These are phyloP conservation scores for Solanum pinnatisectum DNA, from an alignment of 257 asterid genomes.

Conservation along the genomic window DNA sequence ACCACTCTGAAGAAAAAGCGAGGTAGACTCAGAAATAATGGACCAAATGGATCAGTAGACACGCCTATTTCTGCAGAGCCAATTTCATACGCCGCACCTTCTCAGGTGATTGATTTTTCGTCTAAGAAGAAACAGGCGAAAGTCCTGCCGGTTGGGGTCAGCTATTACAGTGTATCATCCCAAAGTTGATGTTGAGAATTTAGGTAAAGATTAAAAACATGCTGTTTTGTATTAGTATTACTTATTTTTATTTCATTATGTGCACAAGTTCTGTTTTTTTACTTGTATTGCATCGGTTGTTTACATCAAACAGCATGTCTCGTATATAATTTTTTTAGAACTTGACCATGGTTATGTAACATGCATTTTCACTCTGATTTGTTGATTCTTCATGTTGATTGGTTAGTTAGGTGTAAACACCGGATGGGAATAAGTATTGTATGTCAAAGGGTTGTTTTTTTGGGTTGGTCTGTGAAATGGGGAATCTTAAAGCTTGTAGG, in stretches of 20 bases:
- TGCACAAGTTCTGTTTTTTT: background rate
- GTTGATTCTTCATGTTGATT: background rate
- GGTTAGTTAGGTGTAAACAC: background rate
- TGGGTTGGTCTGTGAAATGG: background rate
- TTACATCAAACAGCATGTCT: background rate
- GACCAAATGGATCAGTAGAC: conserved; percentile 60
- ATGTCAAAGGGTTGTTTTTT: background rate
- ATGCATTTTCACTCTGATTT: background rate
- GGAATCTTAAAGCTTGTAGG: background rate
- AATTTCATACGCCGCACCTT: conserved; percentile 66
- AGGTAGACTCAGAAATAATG: conserved; percentile 81
- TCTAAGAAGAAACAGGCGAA: conserved; percentile 34
- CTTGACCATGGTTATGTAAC: background rate
- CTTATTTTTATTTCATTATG: background rate
- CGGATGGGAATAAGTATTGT: background rate
- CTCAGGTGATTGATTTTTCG: conserved; percentile 84
- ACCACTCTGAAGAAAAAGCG: conserved; percentile 50
- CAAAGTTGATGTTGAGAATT: conserved; percentile 31
- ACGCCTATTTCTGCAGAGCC: conserved; percentile 60
- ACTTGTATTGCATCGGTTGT: background rate
- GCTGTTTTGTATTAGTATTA: background rate
- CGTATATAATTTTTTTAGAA: background rate
- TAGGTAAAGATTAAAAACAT: conserved; percentile 17
- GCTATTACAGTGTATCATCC: conserved; percentile 35
- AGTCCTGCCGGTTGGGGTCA: conserved; percentile 16